phyloP scores from a whole-genome alignment of 495 filamentous ascomycete species.

The Aspergillus asperescens region DNA sequence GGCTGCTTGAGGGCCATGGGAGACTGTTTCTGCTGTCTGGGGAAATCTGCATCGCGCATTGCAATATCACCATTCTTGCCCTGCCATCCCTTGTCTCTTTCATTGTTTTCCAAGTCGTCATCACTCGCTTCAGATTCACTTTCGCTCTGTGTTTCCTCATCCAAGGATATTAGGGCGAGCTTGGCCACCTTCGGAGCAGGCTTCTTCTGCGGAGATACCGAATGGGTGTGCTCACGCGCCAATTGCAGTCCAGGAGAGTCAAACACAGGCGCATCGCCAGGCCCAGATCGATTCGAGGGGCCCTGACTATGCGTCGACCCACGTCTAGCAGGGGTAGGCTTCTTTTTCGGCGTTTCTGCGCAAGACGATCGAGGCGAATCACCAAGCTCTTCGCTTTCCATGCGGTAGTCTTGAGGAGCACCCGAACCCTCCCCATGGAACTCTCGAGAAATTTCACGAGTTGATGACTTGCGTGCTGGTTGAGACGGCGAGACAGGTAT shows the following conservation, averaged over 20 bases:
- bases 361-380: slow-evolving; percentile 18
- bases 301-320: neutral
- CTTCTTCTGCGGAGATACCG: slow-evolving; percentile 4
- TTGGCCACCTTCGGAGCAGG: neutral
- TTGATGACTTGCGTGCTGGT: neutral
- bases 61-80: slow-evolving; percentile 6
- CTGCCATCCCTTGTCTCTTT: neutral
- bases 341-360: neutral
- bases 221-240: neutral
- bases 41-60: neutral
- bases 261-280: neutral
- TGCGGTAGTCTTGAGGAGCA: slow-evolving; percentile 5
- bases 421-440: neutral
- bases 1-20: neutral
- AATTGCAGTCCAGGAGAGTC: slow-evolving; percentile 9
- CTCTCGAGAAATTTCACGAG: neutral
- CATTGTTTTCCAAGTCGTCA: neutral
- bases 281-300: neutral
- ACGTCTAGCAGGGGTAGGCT: neutral
- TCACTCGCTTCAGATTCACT: slow-evolving; percentile 1
- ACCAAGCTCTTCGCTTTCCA: slow-evolving; percentile 28
- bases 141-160: neutral
- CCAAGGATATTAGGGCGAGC: neutral
- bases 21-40: neutral
- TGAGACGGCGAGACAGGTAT: slow-evolving; percentile 10